A percentile compares a stretch with the other conserved stretches of the same genome.
Conservation (phyloP, 202 grass and related monocot species). For the Schoenoplectus triqueter region DNA sequence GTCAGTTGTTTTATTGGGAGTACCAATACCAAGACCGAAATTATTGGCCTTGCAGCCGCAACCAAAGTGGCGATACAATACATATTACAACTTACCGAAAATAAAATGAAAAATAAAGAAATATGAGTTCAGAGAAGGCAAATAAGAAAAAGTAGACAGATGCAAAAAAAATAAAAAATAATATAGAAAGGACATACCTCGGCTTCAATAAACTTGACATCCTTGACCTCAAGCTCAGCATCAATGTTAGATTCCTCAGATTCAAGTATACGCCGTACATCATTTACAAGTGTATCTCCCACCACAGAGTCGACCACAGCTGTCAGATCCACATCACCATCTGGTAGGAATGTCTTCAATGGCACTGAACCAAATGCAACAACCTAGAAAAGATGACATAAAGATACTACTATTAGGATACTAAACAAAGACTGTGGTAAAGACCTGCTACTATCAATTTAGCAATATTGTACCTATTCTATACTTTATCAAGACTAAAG, state of each 20-base stretch:
- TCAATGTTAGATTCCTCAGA: slow-evolving; percentile 60
- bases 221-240: slow-evolving; percentile 70
- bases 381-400: slow-evolving; percentile 49
- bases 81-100: slow-evolving; percentile 25
- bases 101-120: slow-evolving; percentile 34
- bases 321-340: slow-evolving; percentile 95
- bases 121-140: not conserved
- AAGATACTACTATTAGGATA: slow-evolving; percentile 4
- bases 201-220: slow-evolving; percentile 72
- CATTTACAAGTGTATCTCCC: slow-evolving; percentile 56
- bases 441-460: not conserved
- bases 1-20: slow-evolving; percentile 10
- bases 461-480: not conserved
- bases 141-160: slow-evolving; percentile 28
- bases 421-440: not conserved
- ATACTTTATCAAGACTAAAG: not conserved
- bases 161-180: slow-evolving; percentile 8
- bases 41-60: not conserved
- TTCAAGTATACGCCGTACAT: slow-evolving; percentile 65
- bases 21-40: slow-evolving; percentile 36
- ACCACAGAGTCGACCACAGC: slow-evolving; percentile 53
- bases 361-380: slow-evolving; percentile 90
- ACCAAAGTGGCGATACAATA: slow-evolving; percentile 2
- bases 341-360: slow-evolving; percentile 94
- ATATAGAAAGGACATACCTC: slow-evolving; percentile 47